Base-by-base conservation (phyloP, 495 filamentous ascomycete genomes). In the Penicillium cosmopolitanum region DNA sequence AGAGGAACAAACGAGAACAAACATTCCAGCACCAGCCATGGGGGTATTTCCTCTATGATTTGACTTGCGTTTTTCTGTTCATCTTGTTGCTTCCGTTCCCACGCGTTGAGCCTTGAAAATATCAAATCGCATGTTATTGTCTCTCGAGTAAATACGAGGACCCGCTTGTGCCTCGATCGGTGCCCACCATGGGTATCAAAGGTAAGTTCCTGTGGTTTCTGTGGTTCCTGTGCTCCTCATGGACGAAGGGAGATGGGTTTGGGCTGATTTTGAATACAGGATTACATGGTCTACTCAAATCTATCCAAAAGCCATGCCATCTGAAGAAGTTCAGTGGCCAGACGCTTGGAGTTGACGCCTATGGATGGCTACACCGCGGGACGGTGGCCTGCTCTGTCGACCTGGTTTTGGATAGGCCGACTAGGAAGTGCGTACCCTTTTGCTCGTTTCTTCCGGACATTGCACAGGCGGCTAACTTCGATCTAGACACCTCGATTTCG, bases 361-460 rank as follows among this genome's bases (percentile, higher is more conserved):
- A 99, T 80, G 95, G 93, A 69, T 99, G 96, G 96, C 86, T 99
- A 35, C 96, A 99, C 71, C 89, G 96, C 61, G 96, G 94, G 33
- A 91, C 93, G 23, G 85, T 96, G 51, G 82, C 93, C 23, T 99
- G 95, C 71, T 90, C 94, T 55, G 87, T 96, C 61, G 96, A 98
- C 59, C 81, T 99, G 48, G 96, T 93, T 31, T 80, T 92, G 64
- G 90, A 88, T 64, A 92, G 89, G 71, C 92, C 92, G 18, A 97
- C 92, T 5, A 85, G 83, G 53, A 96, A 92, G 90, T 96, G 78
- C 63, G 83, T 77, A 33, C 35, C 52, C 55, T 10, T 15, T 53
- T 31, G 3, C 1, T 21, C 3, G 8, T 21, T n/a, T 3, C 15
- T 18, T 44, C 6, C n/a, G 4, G 42, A 13, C 3, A 38, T 16